Evolutionary conservation across 228 moss, liverwort and hornwort species (phyloP), one percentile per base, ranked within the genome.

Genomic region (Sphagnum fallax): DNA sequence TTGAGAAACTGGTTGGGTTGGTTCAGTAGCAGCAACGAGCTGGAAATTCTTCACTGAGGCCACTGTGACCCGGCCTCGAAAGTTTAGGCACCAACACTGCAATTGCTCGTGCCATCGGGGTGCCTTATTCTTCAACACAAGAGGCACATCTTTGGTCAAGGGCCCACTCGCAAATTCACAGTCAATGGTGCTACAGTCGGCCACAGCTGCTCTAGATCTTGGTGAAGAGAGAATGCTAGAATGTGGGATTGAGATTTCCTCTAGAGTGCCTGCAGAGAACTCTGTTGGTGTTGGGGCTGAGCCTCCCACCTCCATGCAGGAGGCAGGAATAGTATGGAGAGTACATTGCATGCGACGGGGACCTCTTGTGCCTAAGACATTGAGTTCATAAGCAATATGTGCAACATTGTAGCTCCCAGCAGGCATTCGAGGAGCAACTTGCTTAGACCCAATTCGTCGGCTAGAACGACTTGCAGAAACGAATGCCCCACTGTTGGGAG

Each of bases 321-420:
- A 88, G 11, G 91, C 80, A 9, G 93, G 97, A 63, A 97, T 97
- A 63, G 93, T 93, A 69, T 91, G 91, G 47, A 97, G 82, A 47
- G 93, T 93, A 83, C 97, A 97, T 64, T 93, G 93, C 97, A 97
- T 97, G 64, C 93, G 91, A 51, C 97, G 80, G 1, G 97, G 97
- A 8, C 97, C 93, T 59, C 93, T 82, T 5, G 91, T 93, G 47
- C 97, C 93, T 75, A 98, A 61, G n/a, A 91, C 91, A 47, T 91
- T 93, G 68, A 93, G 69, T 82, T 91, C 93, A 65, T 93, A 93
- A 15, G 93, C 88, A 75, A 93, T 91, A 67, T 91, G 91, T 61
- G 91, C 91, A 16, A 98, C 90, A 69, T 93, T 98, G 81, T 84
- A 98, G 79, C 90, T 91, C 75, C 91, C 97, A 14, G 90, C 90